These are phyloP conservation scores for Parietaria judaica DNA, from an alignment of 306 rosid species.

Conservation along the genomic window DNA sequence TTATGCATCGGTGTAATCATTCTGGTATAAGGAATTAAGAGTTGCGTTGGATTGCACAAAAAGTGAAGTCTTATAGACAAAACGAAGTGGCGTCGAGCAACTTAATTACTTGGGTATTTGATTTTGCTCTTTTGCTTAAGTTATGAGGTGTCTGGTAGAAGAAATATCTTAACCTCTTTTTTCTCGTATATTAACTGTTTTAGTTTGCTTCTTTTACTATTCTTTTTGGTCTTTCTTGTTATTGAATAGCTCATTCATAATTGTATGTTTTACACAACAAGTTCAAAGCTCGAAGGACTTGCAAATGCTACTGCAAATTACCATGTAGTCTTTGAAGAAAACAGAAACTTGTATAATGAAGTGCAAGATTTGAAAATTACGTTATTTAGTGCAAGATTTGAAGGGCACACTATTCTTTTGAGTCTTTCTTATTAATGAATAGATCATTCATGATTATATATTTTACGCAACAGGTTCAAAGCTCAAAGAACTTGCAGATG, in stretches of 20 bases:
- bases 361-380: slow-evolving; percentile 97
- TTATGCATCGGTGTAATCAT: slow-evolving; percentile 16
- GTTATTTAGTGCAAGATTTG: too few species aligned
- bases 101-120: slow-evolving; percentile 65
- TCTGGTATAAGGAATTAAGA: slow-evolving; percentile 51
- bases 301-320: slow-evolving; percentile 88
- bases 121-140: neutral
- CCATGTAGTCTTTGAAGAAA: slow-evolving; percentile 72
- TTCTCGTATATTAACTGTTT: neutral
- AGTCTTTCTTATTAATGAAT: too few species aligned
- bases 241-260: slow-evolving; percentile 10
- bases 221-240: neutral
- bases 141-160: too few species aligned
- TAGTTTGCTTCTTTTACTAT: neutral
- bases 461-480: too few species aligned
- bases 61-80: slow-evolving; percentile 51
- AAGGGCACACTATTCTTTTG: too few species aligned
- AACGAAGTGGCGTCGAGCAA: slow-evolving; percentile 55
- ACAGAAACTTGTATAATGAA: slow-evolving; percentile 83
- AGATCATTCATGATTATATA: too few species aligned
- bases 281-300: slow-evolving; percentile 63
- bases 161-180: too few species aligned
- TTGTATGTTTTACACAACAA: slow-evolving; percentile 24
- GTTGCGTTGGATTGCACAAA: slow-evolving; percentile 52
- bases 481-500: too few species aligned